Base-by-base conservation (phyloP, 2,329 filamentous ascomycete species). In the Cladobotryum mycophilum region DNA sequence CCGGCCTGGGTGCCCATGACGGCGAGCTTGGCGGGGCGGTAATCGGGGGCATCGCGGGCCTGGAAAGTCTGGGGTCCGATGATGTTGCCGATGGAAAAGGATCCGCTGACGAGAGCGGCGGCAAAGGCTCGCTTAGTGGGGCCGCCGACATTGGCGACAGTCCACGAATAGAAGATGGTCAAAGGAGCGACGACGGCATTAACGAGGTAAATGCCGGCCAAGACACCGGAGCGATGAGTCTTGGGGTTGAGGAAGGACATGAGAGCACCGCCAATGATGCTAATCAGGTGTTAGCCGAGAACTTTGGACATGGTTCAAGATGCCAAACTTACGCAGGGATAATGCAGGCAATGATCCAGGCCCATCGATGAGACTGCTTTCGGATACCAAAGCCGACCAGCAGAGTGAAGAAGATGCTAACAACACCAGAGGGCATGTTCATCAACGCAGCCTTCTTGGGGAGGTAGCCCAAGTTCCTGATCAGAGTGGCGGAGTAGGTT, bases 51-150 rank as follows among this genome's bases (percentile, higher is more conserved):
- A 53, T 81, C 76, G 38, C 67, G 67, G 2, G 68, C 68, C 56
- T 75, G 74, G 65, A 81, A 80, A 3, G 76, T 80, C 60, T 80
- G 74, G 1, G 78, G 78, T 0, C 78, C 77, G 53, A 81, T 80
- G 49, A 80, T 76, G 60, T 79, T 81, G 14, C 76, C 77, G 4
- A 78, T 61, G 0, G 75, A 75, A 60, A 79, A 80, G 15, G 71
- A 71, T 22, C 73, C 73, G 45, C 72, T 72, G 55, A 79, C 68
- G 46, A 76, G 61, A 15, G 75, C 74, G 9, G 71, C 69, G 3
- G 75, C 75, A 46, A 76, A 74, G 11, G 75, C 71, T 22, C 76
- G 72, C 64, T 79, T 80, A 4, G 76, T 79, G 18, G 71, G 70
- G 5, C 76, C 76, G 5, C 71, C 73, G 42, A 78, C 65, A 60